Base-by-base conservation (phyloP, 73 alveolate genomes). In the Uronychia binucleata region DNA sequence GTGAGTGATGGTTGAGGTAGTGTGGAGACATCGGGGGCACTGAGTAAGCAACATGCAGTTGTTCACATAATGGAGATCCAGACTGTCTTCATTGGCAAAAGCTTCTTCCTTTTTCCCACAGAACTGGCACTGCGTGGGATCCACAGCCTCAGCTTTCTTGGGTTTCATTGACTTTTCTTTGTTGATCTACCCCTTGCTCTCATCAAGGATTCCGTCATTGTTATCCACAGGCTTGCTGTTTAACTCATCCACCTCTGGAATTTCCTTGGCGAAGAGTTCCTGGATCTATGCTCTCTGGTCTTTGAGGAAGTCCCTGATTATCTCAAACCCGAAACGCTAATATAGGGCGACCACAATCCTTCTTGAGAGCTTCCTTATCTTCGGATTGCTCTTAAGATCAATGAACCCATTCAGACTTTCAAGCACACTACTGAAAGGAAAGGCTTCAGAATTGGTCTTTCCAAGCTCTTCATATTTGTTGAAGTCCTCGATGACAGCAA, bases 11-110 rank as follows among this genome's bases (percentile, higher is more conserved):
- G 96, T 94, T 88, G 88, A 58, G 1, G 30, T 91, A 28, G 96
- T 94, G 88, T 96, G 95, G 27, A 91, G 86, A 84, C 99, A 98
- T 67, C 91, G 90, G 33, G 90, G 80, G 67, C 99, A 98, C 58
- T 94, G 91, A 33, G 82, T 77, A 29, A 98, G 92, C 99, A 95
- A 96, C 32, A 95, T 98, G 77, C 99, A 98, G 78, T 98, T 99
- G 35, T 93, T 92, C 95, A 94, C 96, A 79, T 95, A 96, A 90
- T 98, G 99, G 13, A 92, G 67, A 82, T 98, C 99, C 33, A 96
- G 84, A 59, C 91, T 87, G 33, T 95, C 98, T 30, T 93, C 90
- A n/a, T n/a, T n/a, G 1, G 80, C 90, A 89, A 97, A 97, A 30
- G 81, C 91, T 0, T 97, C 94, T 84, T 96, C 91, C 80, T 79